Evolutionary conservation across 192 early-diverging fungal species (phyloP).

Genomic region (Dispira parvispora): DNA sequence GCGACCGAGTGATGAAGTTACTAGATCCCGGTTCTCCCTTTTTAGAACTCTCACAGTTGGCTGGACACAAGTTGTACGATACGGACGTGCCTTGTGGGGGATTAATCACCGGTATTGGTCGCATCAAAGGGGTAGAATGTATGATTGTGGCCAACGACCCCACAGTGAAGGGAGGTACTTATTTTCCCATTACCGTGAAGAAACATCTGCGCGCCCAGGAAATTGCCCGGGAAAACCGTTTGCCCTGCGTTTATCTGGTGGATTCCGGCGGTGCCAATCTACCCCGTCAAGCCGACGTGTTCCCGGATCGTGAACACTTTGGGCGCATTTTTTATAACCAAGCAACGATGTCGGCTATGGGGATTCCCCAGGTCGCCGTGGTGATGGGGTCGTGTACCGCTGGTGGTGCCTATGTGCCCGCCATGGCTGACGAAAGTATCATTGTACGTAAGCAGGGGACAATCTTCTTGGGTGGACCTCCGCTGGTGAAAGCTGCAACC

Average conservation of each 20-base stretch:
- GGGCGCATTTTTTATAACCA: slow-evolving; percentile 96
- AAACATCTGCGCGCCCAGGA: slow-evolving; percentile 97
- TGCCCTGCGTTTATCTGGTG: slow-evolving; percentile 92
- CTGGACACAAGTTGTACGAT: slow-evolving; percentile 73
- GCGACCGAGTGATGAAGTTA: slow-evolving; percentile 44
- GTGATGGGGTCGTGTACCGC: slow-evolving; percentile 96
- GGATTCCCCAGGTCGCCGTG: slow-evolving; percentile 93
- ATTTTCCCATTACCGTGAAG: slow-evolving; percentile 90
- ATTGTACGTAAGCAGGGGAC: slow-evolving; percentile 92
- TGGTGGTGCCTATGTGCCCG: slow-evolving; percentile 92
- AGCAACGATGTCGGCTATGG: slow-evolving; percentile 49
- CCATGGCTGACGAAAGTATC: slow-evolving; percentile 95
- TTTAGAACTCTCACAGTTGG: slow-evolving; percentile 88
- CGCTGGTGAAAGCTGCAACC: slow-evolving; percentile 90
- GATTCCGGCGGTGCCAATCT: slow-evolving; percentile 93
- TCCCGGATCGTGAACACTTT: slow-evolving; percentile 88
- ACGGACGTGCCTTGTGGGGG: slow-evolving; percentile 70
- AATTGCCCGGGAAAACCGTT: slow-evolving; percentile 78
- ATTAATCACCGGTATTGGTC: slow-evolving; percentile 91
- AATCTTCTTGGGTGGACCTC: slow-evolving; percentile 92
- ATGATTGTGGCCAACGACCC: slow-evolving; percentile 96
- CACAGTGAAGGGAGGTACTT: slow-evolving; percentile 95
- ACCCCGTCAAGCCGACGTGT: slow-evolving; percentile 86
- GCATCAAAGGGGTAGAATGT: slow-evolving; percentile 81
- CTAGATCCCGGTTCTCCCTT: slow-evolving; percentile 57